These are phyloP conservation scores for Diospyros kaki DNA, from an alignment of 148 eudicot species.

Conservation along the genomic window DNA sequence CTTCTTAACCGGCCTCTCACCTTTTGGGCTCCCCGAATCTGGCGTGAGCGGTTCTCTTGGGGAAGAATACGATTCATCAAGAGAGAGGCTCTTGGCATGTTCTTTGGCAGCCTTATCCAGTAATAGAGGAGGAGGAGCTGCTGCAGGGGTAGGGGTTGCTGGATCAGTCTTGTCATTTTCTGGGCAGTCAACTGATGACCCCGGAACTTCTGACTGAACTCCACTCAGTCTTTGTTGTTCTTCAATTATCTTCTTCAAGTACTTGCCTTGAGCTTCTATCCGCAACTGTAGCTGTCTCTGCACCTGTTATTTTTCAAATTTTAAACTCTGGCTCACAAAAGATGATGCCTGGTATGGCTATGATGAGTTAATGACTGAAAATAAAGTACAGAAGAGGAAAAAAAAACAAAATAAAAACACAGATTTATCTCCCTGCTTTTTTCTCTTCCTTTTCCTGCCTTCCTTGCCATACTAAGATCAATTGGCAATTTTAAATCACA, in stretches of 20 bases:
- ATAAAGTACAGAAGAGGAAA: background rate
- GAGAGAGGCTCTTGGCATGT: constrained; percentile 31
- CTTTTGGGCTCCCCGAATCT: constrained; percentile 33
- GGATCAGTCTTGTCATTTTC: constrained; percentile 43
- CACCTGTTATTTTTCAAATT: constrained; percentile 35
- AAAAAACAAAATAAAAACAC: no score
- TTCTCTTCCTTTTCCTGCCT: background rate
- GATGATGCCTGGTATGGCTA: background rate
- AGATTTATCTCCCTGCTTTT: background rate
- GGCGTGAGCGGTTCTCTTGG: constrained; percentile 49
- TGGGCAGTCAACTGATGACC: constrained; percentile 23
- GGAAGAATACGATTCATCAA: constrained; percentile 39
- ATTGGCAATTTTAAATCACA: no score
- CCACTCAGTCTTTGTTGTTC: constrained; percentile 56
- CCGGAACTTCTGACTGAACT: constrained; percentile 42
- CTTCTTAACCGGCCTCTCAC: constrained; percentile 40
- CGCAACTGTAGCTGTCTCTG: constrained; percentile 66
- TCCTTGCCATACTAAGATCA: no score
- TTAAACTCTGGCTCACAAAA: constrained; percentile 3
- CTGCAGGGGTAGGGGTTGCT: constrained; percentile 35
- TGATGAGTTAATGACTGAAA: background rate
- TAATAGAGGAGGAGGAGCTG: constrained; percentile 39
- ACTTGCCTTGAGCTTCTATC: constrained; percentile 70
- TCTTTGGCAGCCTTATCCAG: constrained; percentile 26
- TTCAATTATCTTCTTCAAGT: constrained; percentile 54